Evolutionary conservation across 2,329 filamentous ascomycete genomes (phyloP).

Genomic region (Epichloe uncinata): DNA sequence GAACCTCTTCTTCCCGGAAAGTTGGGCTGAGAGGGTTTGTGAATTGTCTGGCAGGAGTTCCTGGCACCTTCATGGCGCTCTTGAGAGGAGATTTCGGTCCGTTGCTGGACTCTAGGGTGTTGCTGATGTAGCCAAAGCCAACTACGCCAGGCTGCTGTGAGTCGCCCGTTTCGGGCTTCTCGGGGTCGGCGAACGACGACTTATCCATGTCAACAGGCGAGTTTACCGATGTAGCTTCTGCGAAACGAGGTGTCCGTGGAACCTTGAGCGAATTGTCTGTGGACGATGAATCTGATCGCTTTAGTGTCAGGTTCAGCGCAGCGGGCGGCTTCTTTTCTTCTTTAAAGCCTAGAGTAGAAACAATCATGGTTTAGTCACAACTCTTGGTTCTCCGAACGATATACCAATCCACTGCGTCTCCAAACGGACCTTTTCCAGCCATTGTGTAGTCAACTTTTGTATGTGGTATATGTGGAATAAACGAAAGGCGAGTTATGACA

Average conservation of each 20-base stretch:
- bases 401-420: not conserved
- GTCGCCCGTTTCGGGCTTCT: slow-evolving; percentile 41
- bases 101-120: slow-evolving; percentile 42
- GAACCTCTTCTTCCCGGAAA: slow-evolving; percentile 71
- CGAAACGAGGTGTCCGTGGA: slow-evolving; percentile 65
- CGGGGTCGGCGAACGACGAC: slow-evolving; percentile 47
- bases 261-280: slow-evolving; percentile 47
- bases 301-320: slow-evolving; percentile 39
- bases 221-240: slow-evolving; percentile 66
- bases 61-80: slow-evolving; percentile 79
- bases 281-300: slow-evolving; percentile 37
- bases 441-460: slow-evolving; percentile 15
- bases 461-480: slow-evolving; percentile 6
- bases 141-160: slow-evolving; percentile 64
- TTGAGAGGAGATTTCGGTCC: slow-evolving; percentile 71
- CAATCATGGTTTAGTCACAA: slow-evolving; percentile 10
- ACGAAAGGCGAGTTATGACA: slow-evolving; percentile 2
- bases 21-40: slow-evolving; percentile 79
- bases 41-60: slow-evolving; percentile 60
- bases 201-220: slow-evolving; percentile 52
- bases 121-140: slow-evolving; percentile 81
- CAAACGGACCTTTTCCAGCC: slow-evolving; percentile 27
- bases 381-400: not conserved
- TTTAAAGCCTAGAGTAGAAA: slow-evolving; percentile 21
- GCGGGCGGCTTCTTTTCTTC: slow-evolving; percentile 45